These are phyloP conservation scores for Suhomyces yuchorum DNA, from an alignment of 1,139 yeast species.

Conservation along the genomic window DNA sequence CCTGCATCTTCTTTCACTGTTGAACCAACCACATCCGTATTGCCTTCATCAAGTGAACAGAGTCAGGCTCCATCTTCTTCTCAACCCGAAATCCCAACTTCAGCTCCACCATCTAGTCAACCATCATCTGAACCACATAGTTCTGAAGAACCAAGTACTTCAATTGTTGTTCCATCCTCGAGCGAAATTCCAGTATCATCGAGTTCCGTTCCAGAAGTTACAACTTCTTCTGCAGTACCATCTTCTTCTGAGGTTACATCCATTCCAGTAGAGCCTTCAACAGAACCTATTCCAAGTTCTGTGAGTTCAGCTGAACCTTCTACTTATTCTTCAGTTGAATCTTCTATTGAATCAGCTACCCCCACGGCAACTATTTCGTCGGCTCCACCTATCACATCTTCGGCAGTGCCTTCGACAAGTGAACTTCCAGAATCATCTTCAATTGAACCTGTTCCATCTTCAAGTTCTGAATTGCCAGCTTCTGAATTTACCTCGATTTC, in stretches of 20 bases:
- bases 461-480: not conserved
- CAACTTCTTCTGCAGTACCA: conserved; percentile 2
- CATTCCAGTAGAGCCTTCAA: not conserved
- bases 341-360: not conserved
- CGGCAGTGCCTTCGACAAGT: conserved; percentile 5
- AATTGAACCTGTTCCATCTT: not conserved
- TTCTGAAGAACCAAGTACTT: conserved; percentile 1
- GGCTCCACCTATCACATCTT: conserved; percentile 1
- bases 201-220: not conserved
- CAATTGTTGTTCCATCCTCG: conserved; percentile 4
- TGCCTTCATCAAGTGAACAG: conserved; percentile 3
- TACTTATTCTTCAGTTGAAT: not conserved
- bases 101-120: conserved; percentile 6
- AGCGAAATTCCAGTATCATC: conserved; percentile 2
- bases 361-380: not conserved
- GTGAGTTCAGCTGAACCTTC: not conserved
- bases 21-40: conserved; percentile 6
- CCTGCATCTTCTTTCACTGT: not conserved
- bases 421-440: conserved; percentile 4
- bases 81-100: conserved; percentile 1
- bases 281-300: not conserved
- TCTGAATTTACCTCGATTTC: not conserved
- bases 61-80: conserved; percentile 2
- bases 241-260: not conserved
- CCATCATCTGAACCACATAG: conserved; percentile 2